These are phyloP conservation scores for Allantophomopsis cytisporea DNA, from an alignment of 2,329 filamentous ascomycete genomes.

Conservation along the genomic window DNA sequence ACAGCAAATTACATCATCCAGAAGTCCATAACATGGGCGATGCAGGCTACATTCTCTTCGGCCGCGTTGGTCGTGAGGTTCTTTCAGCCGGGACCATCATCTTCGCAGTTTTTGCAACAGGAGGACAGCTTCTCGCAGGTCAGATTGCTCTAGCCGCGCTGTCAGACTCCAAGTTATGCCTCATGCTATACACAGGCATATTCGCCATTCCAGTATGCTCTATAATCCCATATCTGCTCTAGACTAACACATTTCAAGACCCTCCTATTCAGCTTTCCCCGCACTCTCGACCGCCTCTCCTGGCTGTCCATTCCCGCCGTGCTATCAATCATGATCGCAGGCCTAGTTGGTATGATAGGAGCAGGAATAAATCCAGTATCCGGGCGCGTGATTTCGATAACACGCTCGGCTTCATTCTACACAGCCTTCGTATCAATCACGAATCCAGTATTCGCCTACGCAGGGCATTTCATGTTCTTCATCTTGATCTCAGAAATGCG, in stretches of 20 bases:
- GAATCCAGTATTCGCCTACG: constrained; percentile 46
- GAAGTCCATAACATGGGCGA: constrained; percentile 43
- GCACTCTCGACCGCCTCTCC: constrained; percentile 32
- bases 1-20: constrained; percentile 8
- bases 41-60: constrained; percentile 37
- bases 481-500: constrained; percentile 42
- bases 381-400: not conserved
- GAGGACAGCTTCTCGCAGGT: constrained; percentile 34
- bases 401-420: constrained; percentile 29
- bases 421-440: constrained; percentile 32
- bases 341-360: constrained; percentile 34
- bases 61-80: constrained; percentile 33
- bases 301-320: constrained; percentile 30
- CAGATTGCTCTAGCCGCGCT: constrained; percentile 33
- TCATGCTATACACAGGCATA: constrained; percentile 34
- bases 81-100: constrained; percentile 33
- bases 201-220: constrained; percentile 24
- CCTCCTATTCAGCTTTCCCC: constrained; percentile 30
- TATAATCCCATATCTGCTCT: no score
- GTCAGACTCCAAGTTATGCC: constrained; percentile 30
- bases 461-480: constrained; percentile 46
- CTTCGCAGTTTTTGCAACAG: constrained; percentile 36
- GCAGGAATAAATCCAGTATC: constrained; percentile 20
- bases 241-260: constrained; percentile 9
- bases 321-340: constrained; percentile 32